A percentile compares a stretch with the other conserved stretches of the same genome.
Evolutionary conservation across 768 basidiomycete species (phyloP).

Genomic region (Boletellus emodensis): DNA sequence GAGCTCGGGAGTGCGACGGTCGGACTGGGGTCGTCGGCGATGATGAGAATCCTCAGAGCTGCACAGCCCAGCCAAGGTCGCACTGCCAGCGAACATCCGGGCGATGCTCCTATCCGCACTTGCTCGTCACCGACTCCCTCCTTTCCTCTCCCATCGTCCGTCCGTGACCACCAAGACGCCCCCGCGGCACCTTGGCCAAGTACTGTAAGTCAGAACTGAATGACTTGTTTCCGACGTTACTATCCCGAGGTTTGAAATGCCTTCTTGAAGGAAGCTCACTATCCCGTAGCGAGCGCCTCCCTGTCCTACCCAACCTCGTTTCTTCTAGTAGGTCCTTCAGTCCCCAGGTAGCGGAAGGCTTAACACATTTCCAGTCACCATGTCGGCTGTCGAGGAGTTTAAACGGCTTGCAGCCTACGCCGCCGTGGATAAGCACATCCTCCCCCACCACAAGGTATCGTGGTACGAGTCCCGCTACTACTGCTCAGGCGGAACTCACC

Average conservation of each 20-base stretch:
- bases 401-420: slow-evolving; percentile 92
- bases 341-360: background rate
- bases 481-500: slow-evolving; percentile 2
- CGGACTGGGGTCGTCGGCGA: slow-evolving; percentile 2
- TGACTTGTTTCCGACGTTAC: background rate
- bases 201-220: slow-evolving; percentile 16
- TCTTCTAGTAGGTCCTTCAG: slow-evolving; percentile 6
- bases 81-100: too few relatives aligned
- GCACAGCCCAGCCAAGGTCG: background rate
- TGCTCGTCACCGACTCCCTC: background rate
- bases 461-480: background rate
- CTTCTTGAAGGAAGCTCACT: slow-evolving; percentile 9
- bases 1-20: background rate
- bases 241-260: background rate
- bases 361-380: slow-evolving; percentile 4
- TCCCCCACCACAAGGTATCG: slow-evolving; percentile 74
- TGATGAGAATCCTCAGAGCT: slow-evolving; percentile 12
- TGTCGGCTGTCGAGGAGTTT: slow-evolving; percentile 66
- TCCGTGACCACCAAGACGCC: slow-evolving; percentile 7
- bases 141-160: background rate
- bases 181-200: slow-evolving; percentile 9
- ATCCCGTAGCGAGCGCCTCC: slow-evolving; percentile 8
- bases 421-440: slow-evolving; percentile 88
- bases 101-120: slow-evolving; percentile 8
- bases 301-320: background rate